These are phyloP conservation scores for Cryptococcus jaspeensis DNA, from an alignment of 1,284 basidiomycete species.

Conservation along the genomic window DNA sequence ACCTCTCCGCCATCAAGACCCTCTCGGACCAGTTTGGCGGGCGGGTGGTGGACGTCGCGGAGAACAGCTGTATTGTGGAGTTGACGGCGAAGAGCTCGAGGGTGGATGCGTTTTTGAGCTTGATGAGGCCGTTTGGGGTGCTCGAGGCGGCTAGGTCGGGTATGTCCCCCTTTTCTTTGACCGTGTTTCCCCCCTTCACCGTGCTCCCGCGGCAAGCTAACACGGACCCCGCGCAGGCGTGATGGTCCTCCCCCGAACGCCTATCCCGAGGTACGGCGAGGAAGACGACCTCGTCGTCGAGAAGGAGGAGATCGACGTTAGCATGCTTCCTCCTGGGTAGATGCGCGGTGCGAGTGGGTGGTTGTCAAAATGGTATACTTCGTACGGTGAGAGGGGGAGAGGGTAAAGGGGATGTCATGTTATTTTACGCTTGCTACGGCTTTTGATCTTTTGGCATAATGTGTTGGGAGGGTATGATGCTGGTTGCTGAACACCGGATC, in stretches of 20 bases:
- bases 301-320: constrained; percentile 70
- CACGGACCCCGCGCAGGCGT: constrained; percentile 61
- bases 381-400: no score
- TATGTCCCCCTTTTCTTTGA: constrained; percentile 56
- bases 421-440: no score
- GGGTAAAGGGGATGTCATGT: no score
- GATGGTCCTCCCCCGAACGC: constrained; percentile 95
- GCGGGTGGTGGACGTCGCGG: constrained; percentile 90
- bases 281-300: constrained; percentile 59
- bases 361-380: no score
- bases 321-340: constrained; percentile 84
- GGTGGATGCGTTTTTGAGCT: constrained; percentile 88
- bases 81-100: constrained; percentile 86
- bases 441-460: no score
- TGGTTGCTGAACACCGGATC: no score
- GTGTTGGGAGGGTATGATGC: no score
- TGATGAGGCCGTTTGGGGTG: constrained; percentile 93
- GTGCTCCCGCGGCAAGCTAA: not conserved
- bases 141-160: constrained; percentile 90
- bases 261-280: constrained; percentile 67
- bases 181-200: not conserved
- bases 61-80: constrained; percentile 92
- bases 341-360: not conserved
- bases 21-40: constrained; percentile 89
- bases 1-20: constrained; percentile 79